A percentile compares a stretch with the other conserved stretches of the same genome.
These are phyloP conservation scores for Daedaleopsis nitida DNA, from an alignment of 768 basidiomycete genomes.

Conservation along the genomic window DNA sequence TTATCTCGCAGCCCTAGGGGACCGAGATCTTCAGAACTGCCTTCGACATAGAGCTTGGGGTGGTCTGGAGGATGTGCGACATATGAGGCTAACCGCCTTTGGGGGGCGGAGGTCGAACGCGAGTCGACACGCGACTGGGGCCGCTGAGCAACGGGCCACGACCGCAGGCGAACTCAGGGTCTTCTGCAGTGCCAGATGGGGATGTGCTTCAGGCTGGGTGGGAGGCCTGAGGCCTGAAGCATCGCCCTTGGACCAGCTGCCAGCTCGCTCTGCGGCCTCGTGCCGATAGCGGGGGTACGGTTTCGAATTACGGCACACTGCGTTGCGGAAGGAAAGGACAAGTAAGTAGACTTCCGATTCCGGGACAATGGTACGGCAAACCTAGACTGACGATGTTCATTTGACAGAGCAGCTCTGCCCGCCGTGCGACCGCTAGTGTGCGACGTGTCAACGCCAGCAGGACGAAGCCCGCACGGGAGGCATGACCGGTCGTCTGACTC, in stretches of 20 bases:
- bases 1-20: neutral
- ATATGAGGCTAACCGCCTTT: neutral
- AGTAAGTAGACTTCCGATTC: neutral
- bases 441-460: neutral
- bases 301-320: neutral
- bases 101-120: slow-evolving; percentile 7
- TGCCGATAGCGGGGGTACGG: neutral
- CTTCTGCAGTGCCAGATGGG: too few relatives aligned
- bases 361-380: neutral
- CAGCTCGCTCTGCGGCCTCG: neutral
- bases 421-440: neutral
- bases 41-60: neutral
- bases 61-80: neutral
- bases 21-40: neutral
- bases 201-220: too few relatives aligned
- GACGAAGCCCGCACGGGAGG: neutral
- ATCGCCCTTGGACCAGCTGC: too few relatives aligned
- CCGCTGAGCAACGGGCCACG: neutral
- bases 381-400: neutral
- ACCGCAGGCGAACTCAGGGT: too few relatives aligned
- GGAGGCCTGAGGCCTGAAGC: too few relatives aligned
- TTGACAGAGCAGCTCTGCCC: neutral
- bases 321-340: neutral
- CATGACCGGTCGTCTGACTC: too few relatives aligned
- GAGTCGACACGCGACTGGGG: neutral